These are phyloP conservation scores for Alternaria burnsii DNA, from an alignment of 2,329 filamentous ascomycete genomes.

Conservation along the genomic window DNA sequence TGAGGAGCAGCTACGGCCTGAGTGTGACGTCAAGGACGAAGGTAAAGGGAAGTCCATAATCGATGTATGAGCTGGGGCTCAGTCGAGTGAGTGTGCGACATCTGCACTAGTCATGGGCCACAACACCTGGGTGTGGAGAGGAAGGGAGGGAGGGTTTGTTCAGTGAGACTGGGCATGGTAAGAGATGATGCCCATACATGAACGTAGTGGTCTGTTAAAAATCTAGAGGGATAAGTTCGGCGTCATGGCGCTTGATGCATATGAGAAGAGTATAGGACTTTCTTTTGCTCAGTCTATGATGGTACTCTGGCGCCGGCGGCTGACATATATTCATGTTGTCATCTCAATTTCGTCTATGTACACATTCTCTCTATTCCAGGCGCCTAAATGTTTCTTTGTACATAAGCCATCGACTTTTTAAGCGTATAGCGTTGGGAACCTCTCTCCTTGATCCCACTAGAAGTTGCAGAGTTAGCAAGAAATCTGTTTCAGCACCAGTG, in stretches of 20 bases:
- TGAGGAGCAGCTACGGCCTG: slow-evolving; percentile 15
- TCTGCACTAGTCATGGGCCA: not conserved
- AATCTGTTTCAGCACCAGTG: not conserved
- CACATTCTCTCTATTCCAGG: not conserved
- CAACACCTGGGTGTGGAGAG: not conserved
- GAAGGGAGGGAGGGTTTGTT: not conserved
- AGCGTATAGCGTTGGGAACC: slow-evolving; percentile 17
- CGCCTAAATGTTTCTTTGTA: not conserved
- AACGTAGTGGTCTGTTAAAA: not conserved
- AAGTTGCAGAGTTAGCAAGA: not conserved
- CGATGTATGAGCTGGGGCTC: slow-evolving; percentile 11
- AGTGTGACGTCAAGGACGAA: slow-evolving; percentile 14
- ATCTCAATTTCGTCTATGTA: not conserved
- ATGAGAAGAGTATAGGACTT: not conserved
- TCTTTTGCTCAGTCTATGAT: not conserved
- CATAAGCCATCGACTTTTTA: not conserved
- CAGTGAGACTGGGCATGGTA: not conserved
- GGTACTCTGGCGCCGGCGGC: not conserved
- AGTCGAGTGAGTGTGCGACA: not conserved
- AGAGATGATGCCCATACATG: not conserved
- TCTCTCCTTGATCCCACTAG: slow-evolving; percentile 42
- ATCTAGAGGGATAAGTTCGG: not conserved
- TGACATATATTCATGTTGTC: not conserved
- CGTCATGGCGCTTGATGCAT: not conserved
- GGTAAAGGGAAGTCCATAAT: slow-evolving; percentile 19